Evolutionary conservation across 2,329 filamentous ascomycete genomes (phyloP), one percentile per base, ranked within the genome.

Genomic region (Dothiorella sarmentorum): DNA sequence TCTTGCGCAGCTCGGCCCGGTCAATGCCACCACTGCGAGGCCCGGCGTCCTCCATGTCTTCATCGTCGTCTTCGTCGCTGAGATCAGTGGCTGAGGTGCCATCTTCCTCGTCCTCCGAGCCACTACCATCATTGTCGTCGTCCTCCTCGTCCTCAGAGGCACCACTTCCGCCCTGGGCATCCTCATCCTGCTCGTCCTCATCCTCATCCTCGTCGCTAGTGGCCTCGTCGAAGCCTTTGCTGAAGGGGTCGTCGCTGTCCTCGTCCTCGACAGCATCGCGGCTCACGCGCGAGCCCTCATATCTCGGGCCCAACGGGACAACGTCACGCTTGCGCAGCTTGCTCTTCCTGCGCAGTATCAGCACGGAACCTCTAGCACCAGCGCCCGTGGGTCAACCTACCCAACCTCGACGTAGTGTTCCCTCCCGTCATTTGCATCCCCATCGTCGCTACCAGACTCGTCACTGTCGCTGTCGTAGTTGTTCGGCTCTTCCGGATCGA

Each of bases 401-500:
- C 87, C 88, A 29, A 96, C 90, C 55, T 82, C 75, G 42, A 89
- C 82, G 70, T 97, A 97, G 71, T 97, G 93, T 67, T 96, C 93
- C 29, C 92, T 88, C 18, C 88, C 91, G 10, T 80, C 80, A 61
- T 82, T 15, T 31, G 13, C 15, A 42, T 43, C 37, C 4, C 75
- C 75, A 20, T 73, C 74, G 4, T 73, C 80, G 43, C 80, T 83
- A 52, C 78, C 81, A 13, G 73, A 79, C 42, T 82, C 83, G 58
- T 82, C 82, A 58, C 80, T 81, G n/a, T 80, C 80, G 62, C 75
- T 73, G 15, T 80, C 80, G 17, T 76, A 78, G 61, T 85, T 83
- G 64, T 83, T 76, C 56, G 82, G 75, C 58, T 84, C 85, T 76
- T 95, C 91, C 0, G 90, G 90, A 69, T 96, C 91, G 68, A 89